Evolutionary conservation across 345 rosid species (phyloP).

Genomic region (Bruguiera sexangula): DNA sequence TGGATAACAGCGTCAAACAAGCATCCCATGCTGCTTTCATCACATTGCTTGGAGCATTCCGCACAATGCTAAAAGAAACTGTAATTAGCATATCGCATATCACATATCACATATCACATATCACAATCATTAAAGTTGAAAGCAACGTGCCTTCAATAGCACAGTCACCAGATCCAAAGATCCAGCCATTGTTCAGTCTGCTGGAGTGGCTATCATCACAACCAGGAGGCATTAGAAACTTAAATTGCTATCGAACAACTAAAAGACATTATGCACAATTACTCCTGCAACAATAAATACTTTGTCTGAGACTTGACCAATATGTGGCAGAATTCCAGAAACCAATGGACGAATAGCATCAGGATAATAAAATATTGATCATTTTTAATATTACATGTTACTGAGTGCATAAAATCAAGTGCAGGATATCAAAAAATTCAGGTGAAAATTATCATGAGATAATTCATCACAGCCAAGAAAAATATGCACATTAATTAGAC

Average conservation of each 20-base stretch:
- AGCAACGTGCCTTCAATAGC: slow-evolving; percentile 82
- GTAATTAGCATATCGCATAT: slow-evolving; percentile 34
- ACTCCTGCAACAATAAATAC: slow-evolving; percentile 30
- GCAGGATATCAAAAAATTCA: too few relatives aligned
- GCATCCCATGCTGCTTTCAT: slow-evolving; percentile 62
- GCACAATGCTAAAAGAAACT: slow-evolving; percentile 43
- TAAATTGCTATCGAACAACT: slow-evolving; percentile 8
- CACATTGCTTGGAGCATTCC: slow-evolving; percentile 76
- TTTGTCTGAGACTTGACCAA: slow-evolving; percentile 65
- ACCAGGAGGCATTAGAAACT: slow-evolving; percentile 28
- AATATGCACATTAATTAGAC: too few relatives aligned
- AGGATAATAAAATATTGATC: slow-evolving; percentile 33
- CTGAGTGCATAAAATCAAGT: too few relatives aligned
- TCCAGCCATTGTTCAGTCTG: slow-evolving; percentile 47
- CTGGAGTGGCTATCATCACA: slow-evolving; percentile 58
- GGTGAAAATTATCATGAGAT: too few relatives aligned
- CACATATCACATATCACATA: slow-evolving; percentile 26
- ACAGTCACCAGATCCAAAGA: slow-evolving; percentile 47
- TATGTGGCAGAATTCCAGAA: slow-evolving; percentile 70
- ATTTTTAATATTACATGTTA: slow-evolving; percentile 26
- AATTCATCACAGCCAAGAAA: too few relatives aligned
- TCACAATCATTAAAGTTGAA: slow-evolving; percentile 23
- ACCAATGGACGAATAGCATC: slow-evolving; percentile 74
- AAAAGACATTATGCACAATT: slow-evolving; percentile 1
- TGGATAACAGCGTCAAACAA: slow-evolving; percentile 54